Conservation (phyloP, 371 early-diverging fungal species). For the Rhizopus delemar region DNA sequence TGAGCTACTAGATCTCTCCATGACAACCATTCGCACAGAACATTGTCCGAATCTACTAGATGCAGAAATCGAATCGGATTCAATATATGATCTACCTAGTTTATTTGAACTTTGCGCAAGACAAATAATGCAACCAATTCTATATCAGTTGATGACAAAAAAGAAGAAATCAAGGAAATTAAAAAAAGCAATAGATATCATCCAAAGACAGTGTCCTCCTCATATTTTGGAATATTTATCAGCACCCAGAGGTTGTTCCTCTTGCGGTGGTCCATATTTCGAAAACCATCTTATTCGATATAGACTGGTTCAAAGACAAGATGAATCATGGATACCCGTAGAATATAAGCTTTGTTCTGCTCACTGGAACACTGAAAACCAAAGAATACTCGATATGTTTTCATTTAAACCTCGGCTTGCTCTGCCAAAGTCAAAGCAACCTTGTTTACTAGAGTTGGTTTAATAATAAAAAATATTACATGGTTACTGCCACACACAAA, state of each 20-base stretch:
- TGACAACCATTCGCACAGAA: slow-evolving; percentile 24
- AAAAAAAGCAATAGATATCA: slow-evolving; percentile 2
- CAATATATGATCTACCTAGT: slow-evolving; percentile 47
- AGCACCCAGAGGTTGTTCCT: slow-evolving; percentile 72
- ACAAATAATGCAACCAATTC: slow-evolving; percentile 63
- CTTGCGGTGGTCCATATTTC: slow-evolving; percentile 89
- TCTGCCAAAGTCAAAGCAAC: slow-evolving; percentile 14
- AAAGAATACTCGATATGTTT: slow-evolving; percentile 51
- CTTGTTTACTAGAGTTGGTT: slow-evolving; percentile 4
- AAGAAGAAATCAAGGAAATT: slow-evolving; percentile 45
- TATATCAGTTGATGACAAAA: slow-evolving; percentile 51
- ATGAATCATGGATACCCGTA: slow-evolving; percentile 53
- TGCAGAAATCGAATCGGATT: slow-evolving; percentile 21
- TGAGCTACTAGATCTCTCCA: slow-evolving; percentile 28
- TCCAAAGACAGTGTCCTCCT: slow-evolving; percentile 32
- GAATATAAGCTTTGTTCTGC: slow-evolving; percentile 77
- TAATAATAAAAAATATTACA: background rate
- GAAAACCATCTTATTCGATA: slow-evolving; percentile 62
- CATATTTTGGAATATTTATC: slow-evolving; percentile 65
- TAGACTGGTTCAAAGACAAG: slow-evolving; percentile 61
- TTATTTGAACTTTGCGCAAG: slow-evolving; percentile 78
- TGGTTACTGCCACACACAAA: background rate
- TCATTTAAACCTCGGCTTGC: slow-evolving; percentile 4
- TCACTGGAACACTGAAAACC: slow-evolving; percentile 76
- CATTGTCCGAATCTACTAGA: slow-evolving; percentile 28